These are phyloP conservation scores for Eucalyptus victrix DNA, from an alignment of 345 rosid genomes.

Conservation along the genomic window DNA sequence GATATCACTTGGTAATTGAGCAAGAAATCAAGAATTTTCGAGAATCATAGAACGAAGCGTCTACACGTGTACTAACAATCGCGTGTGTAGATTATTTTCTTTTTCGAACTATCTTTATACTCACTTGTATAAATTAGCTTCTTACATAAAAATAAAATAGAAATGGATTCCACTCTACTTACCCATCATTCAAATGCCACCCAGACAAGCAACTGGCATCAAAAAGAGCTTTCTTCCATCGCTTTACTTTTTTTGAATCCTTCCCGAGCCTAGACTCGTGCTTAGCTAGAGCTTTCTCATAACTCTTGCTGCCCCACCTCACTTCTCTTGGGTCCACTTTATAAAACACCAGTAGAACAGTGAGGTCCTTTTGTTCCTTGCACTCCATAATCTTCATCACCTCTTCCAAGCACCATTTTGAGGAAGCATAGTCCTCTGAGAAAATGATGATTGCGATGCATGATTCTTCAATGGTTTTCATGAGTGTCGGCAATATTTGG, in stretches of 20 bases:
- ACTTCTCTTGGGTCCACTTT: neutral
- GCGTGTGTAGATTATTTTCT: neutral
- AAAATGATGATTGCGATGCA: neutral
- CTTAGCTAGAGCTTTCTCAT: neutral
- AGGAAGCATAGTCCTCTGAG: neutral
- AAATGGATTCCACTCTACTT: neutral
- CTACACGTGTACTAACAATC: neutral
- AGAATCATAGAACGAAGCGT: neutral
- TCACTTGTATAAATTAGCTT: fast-evolving
- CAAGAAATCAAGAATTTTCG: neutral
- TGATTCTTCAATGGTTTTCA: neutral
- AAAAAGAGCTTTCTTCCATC: neutral
- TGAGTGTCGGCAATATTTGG: too few species aligned
- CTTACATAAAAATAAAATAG: neutral
- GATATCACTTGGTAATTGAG: neutral
- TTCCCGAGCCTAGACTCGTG: neutral
- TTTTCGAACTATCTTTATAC: fast-evolving
- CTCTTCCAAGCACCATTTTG: neutral
- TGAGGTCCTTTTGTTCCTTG: neutral
- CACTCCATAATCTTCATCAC: neutral
- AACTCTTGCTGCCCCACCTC: fast-evolving
- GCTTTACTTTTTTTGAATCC: neutral
- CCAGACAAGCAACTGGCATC: neutral
- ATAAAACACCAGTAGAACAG: neutral
- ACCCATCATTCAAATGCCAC: neutral